These are phyloP conservation scores for Fusarium bactridioides DNA, from an alignment of 2,329 filamentous ascomycete genomes.

Conservation along the genomic window DNA sequence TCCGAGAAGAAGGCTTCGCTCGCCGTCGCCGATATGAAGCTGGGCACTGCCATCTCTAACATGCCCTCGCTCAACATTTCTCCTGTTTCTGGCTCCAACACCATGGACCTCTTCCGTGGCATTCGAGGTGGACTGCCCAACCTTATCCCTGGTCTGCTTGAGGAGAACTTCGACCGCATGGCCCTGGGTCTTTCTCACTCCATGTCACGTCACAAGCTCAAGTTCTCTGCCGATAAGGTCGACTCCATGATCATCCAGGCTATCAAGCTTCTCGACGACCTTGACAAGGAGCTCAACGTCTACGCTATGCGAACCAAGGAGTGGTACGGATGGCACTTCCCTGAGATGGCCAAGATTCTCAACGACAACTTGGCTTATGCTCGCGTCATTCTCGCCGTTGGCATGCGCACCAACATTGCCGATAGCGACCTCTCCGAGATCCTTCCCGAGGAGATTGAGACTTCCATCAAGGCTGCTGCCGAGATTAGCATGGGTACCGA, in stretches of 20 bases:
- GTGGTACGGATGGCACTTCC: conserved; percentile 99
- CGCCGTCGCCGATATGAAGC: conserved; percentile 91
- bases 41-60: conserved; percentile 91
- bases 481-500: conserved; percentile 99
- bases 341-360: conserved; percentile 94
- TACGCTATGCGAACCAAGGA: conserved; percentile 99
- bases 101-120: conserved; percentile 87
- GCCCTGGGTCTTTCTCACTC: conserved; percentile 96
- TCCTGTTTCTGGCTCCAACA: conserved; percentile 69
- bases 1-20: conserved; percentile 97
- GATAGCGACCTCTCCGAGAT: conserved; percentile 85
- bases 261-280: conserved; percentile 89
- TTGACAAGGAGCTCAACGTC: conserved; percentile 98
- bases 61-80: conserved; percentile 87
- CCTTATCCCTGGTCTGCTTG: conserved; percentile 86
- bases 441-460: conserved; percentile 93
- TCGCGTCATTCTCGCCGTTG: conserved; percentile 85
- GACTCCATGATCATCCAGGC: conserved; percentile 99
- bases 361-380: conserved; percentile 97
- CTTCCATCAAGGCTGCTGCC: conserved; percentile 88
- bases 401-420: conserved; percentile 83
- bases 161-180: conserved; percentile 92
- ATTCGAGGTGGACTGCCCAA: conserved; percentile 91
- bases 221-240: conserved; percentile 98
- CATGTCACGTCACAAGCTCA: conserved; percentile 95